Base-by-base conservation (phyloP, 1,139 yeast genomes). In the Suhomyces bolitotheri region DNA sequence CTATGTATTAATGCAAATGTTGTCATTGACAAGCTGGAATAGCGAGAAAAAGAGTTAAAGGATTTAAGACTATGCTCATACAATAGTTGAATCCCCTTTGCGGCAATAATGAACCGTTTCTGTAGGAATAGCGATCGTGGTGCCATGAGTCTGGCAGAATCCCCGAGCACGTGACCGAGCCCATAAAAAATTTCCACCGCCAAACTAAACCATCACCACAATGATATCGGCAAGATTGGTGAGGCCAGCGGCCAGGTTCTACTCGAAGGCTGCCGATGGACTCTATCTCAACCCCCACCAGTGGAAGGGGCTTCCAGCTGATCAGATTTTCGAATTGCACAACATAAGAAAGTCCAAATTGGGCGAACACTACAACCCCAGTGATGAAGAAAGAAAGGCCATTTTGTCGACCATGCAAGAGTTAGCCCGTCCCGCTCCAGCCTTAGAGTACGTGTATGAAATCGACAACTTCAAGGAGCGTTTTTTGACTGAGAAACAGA, bases 221-320 rank as follows among this genome's bases (percentile, higher is more conserved):
- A 37, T 34, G 41, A 40, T 28, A 34, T 38, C 45, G n/a, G 33
- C 33, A 17, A 41, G 39, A 34, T 22, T 29, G 27, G 26, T 39
- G 29, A 38, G 38, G 34, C 33, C 37, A 6, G 44, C 38, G 16
- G 30, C 31, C 20, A 44, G 53, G 31, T 45, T 39, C 25, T 50
- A 50, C 33, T 49, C 55, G 30, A 50, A 43, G 45, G 24, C 32
- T 29, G 25, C 34, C 25, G 34, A 43, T 34, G 30, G 45, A 11
- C 60, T 70, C 32, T 69, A 60, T 44, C 66, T 71, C 44, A 70
- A 77, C 42, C 94, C 94, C 4, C 78, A 76, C 40, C 69, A 74
- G 33, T 83, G 94, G 94, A 64, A 71, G 39, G 84, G 82, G 0
- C 64, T 82, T 38, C 82, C 86, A 13, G 76, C 85, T 7, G 78